Evolutionary conservation across 2,329 filamentous ascomycete genomes (phyloP).

Genomic region (Lecanicillium sp.): DNA sequence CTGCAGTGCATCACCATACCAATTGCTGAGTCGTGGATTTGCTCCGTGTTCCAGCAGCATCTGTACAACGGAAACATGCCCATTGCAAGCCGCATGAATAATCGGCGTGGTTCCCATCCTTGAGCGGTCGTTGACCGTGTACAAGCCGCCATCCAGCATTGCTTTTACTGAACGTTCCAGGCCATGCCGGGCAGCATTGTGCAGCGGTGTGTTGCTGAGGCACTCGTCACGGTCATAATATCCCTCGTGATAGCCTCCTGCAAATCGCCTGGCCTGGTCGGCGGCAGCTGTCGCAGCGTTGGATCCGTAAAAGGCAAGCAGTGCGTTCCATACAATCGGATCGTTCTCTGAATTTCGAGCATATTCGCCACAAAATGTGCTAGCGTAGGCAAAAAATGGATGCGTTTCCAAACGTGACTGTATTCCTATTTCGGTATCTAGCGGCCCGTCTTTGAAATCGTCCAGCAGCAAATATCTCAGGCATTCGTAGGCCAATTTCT

Average conservation of each 20-base stretch:
- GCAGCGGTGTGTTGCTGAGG: slow-evolving; percentile 9
- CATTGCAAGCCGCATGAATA: background rate
- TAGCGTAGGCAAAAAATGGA: slow-evolving; percentile 7
- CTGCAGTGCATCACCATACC: slow-evolving; percentile 13
- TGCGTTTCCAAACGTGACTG: background rate
- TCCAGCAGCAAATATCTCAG: slow-evolving; percentile 7
- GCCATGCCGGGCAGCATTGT: slow-evolving; percentile 5
- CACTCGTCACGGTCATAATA: slow-evolving; percentile 8
- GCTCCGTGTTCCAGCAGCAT: slow-evolving; percentile 10
- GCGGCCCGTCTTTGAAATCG: slow-evolving; percentile 6
- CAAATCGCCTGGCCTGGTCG: background rate
- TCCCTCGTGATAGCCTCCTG: slow-evolving; percentile 2
- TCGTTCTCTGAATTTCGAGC: background rate
- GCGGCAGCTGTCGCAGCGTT: background rate
- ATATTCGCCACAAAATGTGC: slow-evolving; percentile 1
- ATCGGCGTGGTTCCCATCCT: slow-evolving; percentile 1
- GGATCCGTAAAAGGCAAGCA: background rate
- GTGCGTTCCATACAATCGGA: background rate
- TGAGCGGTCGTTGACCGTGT: background rate
- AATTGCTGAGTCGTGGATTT: slow-evolving; percentile 9
- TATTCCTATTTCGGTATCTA: background rate
- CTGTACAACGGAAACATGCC: background rate
- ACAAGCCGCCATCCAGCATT: background rate
- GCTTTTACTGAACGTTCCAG: background rate
- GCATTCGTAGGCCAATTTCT: slow-evolving; percentile 2